Evolutionary conservation across 257 asterid genomes (phyloP).

Genomic region (Petunia axillaris): DNA sequence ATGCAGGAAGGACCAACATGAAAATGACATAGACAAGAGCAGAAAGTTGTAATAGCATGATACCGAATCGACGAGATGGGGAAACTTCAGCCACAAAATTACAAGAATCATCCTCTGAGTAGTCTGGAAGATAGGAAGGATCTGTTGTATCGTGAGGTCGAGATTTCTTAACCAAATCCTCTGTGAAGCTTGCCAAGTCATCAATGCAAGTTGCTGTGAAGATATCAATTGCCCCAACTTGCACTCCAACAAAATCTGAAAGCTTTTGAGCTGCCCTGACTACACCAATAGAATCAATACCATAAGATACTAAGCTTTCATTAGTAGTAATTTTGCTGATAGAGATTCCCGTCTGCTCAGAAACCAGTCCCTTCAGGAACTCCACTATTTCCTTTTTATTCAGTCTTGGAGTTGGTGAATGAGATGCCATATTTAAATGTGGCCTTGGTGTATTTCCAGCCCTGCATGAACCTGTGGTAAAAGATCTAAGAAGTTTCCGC

Average conservation of each 20-base stretch:
- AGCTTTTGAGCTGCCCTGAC: slow-evolving; percentile 94
- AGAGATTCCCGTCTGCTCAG: slow-evolving; percentile 68
- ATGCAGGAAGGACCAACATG: slow-evolving; percentile 68
- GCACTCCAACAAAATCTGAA: slow-evolving; percentile 75
- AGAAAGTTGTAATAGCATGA: slow-evolving; percentile 53
- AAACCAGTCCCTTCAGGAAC: slow-evolving; percentile 60
- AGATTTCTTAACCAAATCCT: slow-evolving; percentile 55
- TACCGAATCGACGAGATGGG: slow-evolving; percentile 42
- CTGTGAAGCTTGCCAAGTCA: slow-evolving; percentile 75
- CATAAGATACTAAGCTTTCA: slow-evolving; percentile 67
- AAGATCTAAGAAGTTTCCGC: slow-evolving; percentile 57
- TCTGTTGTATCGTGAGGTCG: slow-evolving; percentile 45
- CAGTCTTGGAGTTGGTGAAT: slow-evolving; percentile 38
- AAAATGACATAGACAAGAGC: slow-evolving; percentile 54
- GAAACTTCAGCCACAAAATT: slow-evolving; percentile 55
- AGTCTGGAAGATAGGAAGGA: slow-evolving; percentile 35
- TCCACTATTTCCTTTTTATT: slow-evolving; percentile 55
- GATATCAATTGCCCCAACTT: slow-evolving; percentile 87
- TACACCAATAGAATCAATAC: slow-evolving; percentile 93
- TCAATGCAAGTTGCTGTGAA: slow-evolving; percentile 83
- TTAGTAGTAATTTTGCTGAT: slow-evolving; percentile 60
- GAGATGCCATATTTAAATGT: slow-evolving; percentile 34
- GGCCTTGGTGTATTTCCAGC: slow-evolving; percentile 77
- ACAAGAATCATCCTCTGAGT: slow-evolving; percentile 40
- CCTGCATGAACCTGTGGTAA: slow-evolving; percentile 77